Evolutionary conservation across 2,329 filamentous ascomycete genomes (phyloP).

Genomic region (Verticillium zaregamsianum): DNA sequence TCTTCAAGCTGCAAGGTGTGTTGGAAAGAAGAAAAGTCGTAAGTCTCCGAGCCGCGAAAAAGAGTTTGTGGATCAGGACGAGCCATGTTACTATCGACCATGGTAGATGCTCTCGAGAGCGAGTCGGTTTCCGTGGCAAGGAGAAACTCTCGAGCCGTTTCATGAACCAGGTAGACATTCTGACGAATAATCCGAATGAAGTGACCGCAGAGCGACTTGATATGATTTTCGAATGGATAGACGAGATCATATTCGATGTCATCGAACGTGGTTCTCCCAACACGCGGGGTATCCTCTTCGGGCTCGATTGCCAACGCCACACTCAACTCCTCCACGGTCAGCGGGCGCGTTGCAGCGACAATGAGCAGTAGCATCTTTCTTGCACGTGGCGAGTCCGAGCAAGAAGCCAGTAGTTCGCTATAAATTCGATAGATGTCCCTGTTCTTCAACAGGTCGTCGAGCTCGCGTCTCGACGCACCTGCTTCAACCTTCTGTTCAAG

Average conservation of each 20-base stretch:
- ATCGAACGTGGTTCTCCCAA: conserved; percentile 5
- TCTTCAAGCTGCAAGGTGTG: neutral
- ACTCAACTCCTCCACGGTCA: conserved; percentile 13
- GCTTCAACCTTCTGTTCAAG: conserved; percentile 8
- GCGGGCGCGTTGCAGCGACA: conserved; percentile 9
- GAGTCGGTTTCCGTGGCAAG: neutral
- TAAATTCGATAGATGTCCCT: conserved; percentile 12
- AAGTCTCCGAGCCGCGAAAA: too few species aligned
- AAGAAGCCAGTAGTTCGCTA: conserved; percentile 10
- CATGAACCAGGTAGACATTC: conserved; percentile 17
- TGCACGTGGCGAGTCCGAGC: conserved; percentile 4
- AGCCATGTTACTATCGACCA: neutral
- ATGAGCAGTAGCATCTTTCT: conserved; percentile 14
- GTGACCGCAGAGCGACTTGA: conserved; percentile 13
- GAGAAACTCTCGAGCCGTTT: conserved; percentile 18
- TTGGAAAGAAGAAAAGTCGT: neutral
- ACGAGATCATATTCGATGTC: conserved; percentile 12
- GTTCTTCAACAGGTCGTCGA: conserved; percentile 10
- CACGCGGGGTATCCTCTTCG: neutral
- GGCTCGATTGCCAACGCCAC: conserved; percentile 11
- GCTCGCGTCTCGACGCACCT: conserved; percentile 10
- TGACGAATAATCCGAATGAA: conserved; percentile 13
- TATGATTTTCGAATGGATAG: conserved; percentile 12
- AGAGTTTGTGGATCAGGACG: too few species aligned
- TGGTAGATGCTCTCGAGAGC: neutral